Evolutionary conservation across 2,329 filamentous ascomycete species (phyloP), one percentile per base, ranked within the genome.

Genomic region (Colletotrichum incanum): DNA sequence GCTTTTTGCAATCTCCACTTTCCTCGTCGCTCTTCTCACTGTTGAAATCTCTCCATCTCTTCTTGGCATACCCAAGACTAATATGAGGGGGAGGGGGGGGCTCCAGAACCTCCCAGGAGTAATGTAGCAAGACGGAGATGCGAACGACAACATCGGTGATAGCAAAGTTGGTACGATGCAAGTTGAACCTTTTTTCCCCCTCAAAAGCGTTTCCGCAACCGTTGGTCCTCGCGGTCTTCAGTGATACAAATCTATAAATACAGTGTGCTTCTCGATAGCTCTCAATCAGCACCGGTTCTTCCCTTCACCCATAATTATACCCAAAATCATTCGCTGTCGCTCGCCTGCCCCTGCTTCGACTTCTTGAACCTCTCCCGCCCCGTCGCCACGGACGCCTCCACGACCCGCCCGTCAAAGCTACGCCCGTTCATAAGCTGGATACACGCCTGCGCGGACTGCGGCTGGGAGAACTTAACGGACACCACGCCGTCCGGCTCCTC

Each of bases 401-500:
- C 91, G 31, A 87, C 88, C 34, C 90, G 89, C 1, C 93, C 92
- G 52, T 90, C 93, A 79, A 97, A 98, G 72, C 86, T 90, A n/a
- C 94, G 89, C 0, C 95, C 95, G 76, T 94, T 86, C 92, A 97
- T 95, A 56, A 91, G 80, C 77, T 90, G 80, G 50, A 96, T 90
- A 79, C 94, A 98, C 11, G 89, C 90, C 69, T 86, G 85, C 3
- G 95, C 96, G 2, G 92, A 89, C 71, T 93, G 90, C 5, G 89
- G 85, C 49, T 93, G 91, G 67, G 87, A 85, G 84, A 98, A 99
- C 77, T 93, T 92, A 74, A 99, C 93, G 65, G 92, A 95, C 11
- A 95, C 93, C 47, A 98, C 89, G 23, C 96, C 96, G 0, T 94
- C 93, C 5, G 89, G 84, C 82, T 99, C 97, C 74, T 92, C 87